These are phyloP conservation scores for Scalesia atractyloides DNA, from an alignment of 129 eudicot genomes.

Conservation along the genomic window DNA sequence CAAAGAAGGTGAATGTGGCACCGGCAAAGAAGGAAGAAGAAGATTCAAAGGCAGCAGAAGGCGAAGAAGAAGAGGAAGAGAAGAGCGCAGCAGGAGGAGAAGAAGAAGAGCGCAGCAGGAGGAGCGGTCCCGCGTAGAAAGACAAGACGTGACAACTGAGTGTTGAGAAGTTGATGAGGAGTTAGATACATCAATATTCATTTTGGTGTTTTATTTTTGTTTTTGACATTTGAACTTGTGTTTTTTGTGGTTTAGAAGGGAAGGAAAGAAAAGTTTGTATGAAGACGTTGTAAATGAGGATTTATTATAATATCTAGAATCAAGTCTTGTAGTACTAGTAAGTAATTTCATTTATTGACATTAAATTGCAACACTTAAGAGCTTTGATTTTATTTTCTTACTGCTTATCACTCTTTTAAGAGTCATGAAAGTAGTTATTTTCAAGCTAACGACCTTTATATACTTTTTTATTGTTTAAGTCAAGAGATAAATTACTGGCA, in stretches of 20 bases:
- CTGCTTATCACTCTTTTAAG: no score
- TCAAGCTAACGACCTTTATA: no score
- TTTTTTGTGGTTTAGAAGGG: constrained; percentile 28
- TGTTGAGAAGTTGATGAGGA: neutral
- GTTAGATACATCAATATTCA: constrained; percentile 15
- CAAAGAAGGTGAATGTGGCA: constrained; percentile 27
- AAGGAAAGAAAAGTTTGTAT: constrained; percentile 23
- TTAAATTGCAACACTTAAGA: neutral
- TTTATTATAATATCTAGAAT: constrained; percentile 1
- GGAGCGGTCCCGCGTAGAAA: constrained; percentile 51
- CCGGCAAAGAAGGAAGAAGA: constrained; percentile 43
- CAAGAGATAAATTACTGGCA: no score
- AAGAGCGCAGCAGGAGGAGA: constrained; percentile 33
- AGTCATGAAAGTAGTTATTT: no score
- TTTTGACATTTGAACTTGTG: constrained; percentile 10
- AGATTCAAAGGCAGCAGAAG: constrained; percentile 36
- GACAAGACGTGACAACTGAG: constrained; percentile 59
- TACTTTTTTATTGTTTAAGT: no score
- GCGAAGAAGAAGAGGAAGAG: constrained; percentile 44
- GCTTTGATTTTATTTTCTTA: no score
- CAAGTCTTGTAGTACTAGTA: neutral
- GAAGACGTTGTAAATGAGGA: constrained; percentile 45
- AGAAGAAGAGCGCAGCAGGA: constrained; percentile 20
- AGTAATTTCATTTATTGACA: neutral
- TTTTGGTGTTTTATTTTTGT: constrained; percentile 6